A percentile compares a stretch with the other conserved stretches of the same genome.
These are phyloP conservation scores for Penicillium canariense DNA, from an alignment of 495 filamentous ascomycete species.

Conservation along the genomic window DNA sequence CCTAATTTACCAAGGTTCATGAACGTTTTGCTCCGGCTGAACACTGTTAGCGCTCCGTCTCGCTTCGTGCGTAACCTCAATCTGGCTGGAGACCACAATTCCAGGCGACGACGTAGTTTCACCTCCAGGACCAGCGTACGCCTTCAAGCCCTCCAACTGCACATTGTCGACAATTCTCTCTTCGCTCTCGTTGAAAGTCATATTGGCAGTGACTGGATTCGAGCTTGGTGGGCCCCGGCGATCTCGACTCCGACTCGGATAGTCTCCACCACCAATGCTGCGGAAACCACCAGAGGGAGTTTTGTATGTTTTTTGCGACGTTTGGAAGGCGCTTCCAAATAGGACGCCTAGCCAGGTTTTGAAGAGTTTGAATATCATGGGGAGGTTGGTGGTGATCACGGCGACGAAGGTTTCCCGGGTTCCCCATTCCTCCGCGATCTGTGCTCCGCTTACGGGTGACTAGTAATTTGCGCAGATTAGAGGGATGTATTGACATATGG, in stretches of 20 bases:
- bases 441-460: conserved; percentile 47
- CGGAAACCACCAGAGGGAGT: conserved; percentile 18
- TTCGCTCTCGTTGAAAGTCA: conserved; percentile 51
- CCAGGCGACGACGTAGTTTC: background rate
- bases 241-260: conserved; percentile 36
- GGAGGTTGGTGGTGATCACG: conserved; percentile 51
- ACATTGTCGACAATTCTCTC: conserved; percentile 36
- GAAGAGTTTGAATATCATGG: conserved; percentile 52
- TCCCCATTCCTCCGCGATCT: conserved; percentile 48
- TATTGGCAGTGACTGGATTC: conserved; percentile 44
- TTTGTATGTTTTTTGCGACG: conserved; percentile 29
- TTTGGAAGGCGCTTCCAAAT: conserved; percentile 30
- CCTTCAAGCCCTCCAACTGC: background rate
- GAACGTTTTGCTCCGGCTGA: background rate
- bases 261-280: conserved; percentile 26
- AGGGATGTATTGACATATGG: background rate
- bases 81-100: background rate
- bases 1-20: background rate
- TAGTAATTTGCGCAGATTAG: conserved; percentile 13
- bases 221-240: conserved; percentile 38
- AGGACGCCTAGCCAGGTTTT: conserved; percentile 41
- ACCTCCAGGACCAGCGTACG: background rate
- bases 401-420: conserved; percentile 53
- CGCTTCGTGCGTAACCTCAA: background rate
- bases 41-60: background rate